Conservation (phyloP, 2,329 filamentous ascomycete species). For the Diplodia sapinea region DNA sequence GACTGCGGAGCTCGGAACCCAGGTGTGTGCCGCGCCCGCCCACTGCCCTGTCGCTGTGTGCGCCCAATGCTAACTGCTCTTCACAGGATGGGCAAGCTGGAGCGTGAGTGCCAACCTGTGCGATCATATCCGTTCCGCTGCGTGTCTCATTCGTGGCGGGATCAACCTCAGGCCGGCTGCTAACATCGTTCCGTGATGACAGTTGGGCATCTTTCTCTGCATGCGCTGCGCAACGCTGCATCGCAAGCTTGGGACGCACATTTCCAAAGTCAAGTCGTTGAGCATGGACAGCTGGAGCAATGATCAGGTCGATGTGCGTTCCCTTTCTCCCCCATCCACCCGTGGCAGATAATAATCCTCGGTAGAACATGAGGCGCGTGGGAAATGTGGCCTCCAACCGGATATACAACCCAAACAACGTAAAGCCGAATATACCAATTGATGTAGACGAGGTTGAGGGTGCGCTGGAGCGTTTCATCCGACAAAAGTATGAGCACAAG, state of each 20-base stretch:
- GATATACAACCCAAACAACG: slow-evolving; percentile 84
- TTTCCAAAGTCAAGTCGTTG: slow-evolving; percentile 97
- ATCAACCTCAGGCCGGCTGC: neutral
- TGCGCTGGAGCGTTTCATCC: slow-evolving; percentile 93
- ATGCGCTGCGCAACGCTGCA: slow-evolving; percentile 97
- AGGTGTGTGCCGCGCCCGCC: slow-evolving; percentile 62
- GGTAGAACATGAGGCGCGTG: slow-evolving; percentile 88
- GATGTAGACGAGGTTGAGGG: slow-evolving; percentile 92
- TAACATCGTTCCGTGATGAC: slow-evolving; percentile 30
- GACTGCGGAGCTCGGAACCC: slow-evolving; percentile 92
- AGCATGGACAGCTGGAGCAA: slow-evolving; percentile 98
- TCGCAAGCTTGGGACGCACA: slow-evolving; percentile 94
- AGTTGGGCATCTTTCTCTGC: slow-evolving; percentile 95
- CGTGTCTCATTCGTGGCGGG: neutral
- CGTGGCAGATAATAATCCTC: slow-evolving; percentile 32
- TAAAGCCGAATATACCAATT: slow-evolving; percentile 81
- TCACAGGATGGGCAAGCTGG: slow-evolving; percentile 93
- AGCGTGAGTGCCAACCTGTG: slow-evolving; percentile 68
- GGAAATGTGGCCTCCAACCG: slow-evolving; percentile 88
- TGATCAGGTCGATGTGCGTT: slow-evolving; percentile 90
- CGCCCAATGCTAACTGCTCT: slow-evolving; percentile 23
- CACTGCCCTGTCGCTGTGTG: slow-evolving; percentile 18
- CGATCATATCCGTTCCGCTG: slow-evolving; percentile 7
- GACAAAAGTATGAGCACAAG: slow-evolving; percentile 85
- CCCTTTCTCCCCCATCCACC: slow-evolving; percentile 32